Conservation (phyloP, 768 basidiomycete genomes). For the Suillus spraguei region DNA sequence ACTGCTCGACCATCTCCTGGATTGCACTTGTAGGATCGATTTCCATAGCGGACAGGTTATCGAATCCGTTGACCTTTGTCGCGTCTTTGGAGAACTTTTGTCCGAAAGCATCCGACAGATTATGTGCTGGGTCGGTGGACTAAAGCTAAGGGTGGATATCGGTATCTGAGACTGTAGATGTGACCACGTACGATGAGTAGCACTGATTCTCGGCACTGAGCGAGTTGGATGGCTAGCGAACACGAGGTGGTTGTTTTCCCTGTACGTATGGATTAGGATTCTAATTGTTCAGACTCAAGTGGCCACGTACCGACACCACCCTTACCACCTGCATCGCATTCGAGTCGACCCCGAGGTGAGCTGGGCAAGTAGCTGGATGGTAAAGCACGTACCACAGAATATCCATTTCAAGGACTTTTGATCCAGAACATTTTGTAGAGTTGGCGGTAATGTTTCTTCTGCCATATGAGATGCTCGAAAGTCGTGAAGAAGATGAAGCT, state of each 20-base stretch:
- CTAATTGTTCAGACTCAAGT: not conserved
- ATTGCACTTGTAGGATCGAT: constrained; percentile 98
- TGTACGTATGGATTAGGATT: constrained; percentile 29
- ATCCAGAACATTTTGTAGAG: constrained; percentile 93
- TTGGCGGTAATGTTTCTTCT: constrained; percentile 73
- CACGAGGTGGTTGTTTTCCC: constrained; percentile 99
- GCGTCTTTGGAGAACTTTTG: constrained; percentile 99
- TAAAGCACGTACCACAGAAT: constrained; percentile 80
- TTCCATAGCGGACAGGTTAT: constrained; percentile 98
- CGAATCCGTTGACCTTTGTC: constrained; percentile 96
- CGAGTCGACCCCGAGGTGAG: not conserved
- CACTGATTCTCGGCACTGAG: constrained; percentile 89
- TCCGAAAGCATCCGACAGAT: constrained; percentile 96
- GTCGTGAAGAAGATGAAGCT: constrained; percentile 15
- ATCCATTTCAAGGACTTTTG: constrained; percentile 97
- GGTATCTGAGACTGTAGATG: constrained; percentile 7
- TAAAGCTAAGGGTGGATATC: constrained; percentile 30
- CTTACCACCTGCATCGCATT: constrained; percentile 76
- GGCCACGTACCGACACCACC: constrained; percentile 87
- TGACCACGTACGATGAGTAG: constrained; percentile 80
- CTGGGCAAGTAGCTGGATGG: constrained; percentile 12
- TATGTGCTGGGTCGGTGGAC: constrained; percentile 99
- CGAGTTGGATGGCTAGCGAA: constrained; percentile 95
- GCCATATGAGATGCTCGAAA: constrained; percentile 42
- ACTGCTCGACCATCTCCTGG: constrained; percentile 99